Conservation (phyloP, 2,329 filamentous ascomycete genomes). For the Fusarium nurragi region DNA sequence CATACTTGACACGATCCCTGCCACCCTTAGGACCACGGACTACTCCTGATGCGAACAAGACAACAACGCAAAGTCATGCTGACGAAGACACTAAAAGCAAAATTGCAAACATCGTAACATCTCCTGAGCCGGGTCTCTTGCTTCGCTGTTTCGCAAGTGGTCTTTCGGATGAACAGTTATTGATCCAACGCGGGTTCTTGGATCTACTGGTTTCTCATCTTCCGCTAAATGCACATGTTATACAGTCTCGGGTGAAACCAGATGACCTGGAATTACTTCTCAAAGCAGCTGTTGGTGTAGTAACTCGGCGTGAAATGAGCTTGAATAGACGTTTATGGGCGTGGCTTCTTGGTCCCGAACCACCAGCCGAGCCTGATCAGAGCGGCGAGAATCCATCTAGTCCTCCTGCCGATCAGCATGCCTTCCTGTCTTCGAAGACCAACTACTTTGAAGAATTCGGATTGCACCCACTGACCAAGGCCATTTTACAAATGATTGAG, state of each 20-base stretch:
- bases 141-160: slow-evolving; percentile 93
- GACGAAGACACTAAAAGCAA: slow-evolving; percentile 56
- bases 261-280: slow-evolving; percentile 85
- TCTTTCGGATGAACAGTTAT: slow-evolving; percentile 83
- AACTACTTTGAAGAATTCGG: slow-evolving; percentile 88
- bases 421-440: slow-evolving; percentile 66
- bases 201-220: slow-evolving; percentile 92
- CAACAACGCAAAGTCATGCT: slow-evolving; percentile 15
- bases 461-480: slow-evolving; percentile 75
- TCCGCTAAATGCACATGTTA: slow-evolving; percentile 81
- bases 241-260: slow-evolving; percentile 77
- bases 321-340: slow-evolving; percentile 94
- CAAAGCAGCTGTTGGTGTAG: slow-evolving; percentile 84
- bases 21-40: slow-evolving; percentile 57
- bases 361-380: slow-evolving; percentile 60
- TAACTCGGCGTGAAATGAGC: slow-evolving; percentile 93
- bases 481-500: slow-evolving; percentile 80
- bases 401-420: slow-evolving; percentile 54
- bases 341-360: slow-evolving; percentile 89
- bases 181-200: slow-evolving; percentile 93
- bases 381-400: slow-evolving; percentile 57
- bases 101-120: slow-evolving; percentile 74
- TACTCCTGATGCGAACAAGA: slow-evolving; percentile 12
- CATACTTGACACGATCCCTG: slow-evolving; percentile 82
- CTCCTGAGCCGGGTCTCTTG: slow-evolving; percentile 89